Conservation (phyloP, 106 monocot species). For the Chionographis japonica region DNA sequence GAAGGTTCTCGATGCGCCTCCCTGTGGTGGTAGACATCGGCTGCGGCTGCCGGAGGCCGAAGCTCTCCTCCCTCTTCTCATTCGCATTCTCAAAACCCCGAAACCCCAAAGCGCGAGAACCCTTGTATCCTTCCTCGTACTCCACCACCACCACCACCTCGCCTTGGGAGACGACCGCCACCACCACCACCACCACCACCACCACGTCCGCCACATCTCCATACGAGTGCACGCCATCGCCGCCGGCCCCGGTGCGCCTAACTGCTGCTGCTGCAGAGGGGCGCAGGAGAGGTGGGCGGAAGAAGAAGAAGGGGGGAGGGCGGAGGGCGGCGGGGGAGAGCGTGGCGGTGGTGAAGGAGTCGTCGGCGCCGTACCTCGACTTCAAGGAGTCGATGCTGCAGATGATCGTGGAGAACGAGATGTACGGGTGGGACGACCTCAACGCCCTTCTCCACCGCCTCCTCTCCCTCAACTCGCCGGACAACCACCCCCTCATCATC, state of each 20-base stretch:
- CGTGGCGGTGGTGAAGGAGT: constrained; percentile 22
- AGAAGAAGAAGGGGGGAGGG: neutral
- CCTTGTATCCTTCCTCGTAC: neutral
- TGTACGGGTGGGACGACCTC: constrained; percentile 18
- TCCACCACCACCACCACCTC: constrained; percentile 2
- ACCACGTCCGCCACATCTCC: no score
- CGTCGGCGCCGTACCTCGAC: constrained; percentile 17
- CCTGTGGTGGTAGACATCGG: constrained; percentile 19
- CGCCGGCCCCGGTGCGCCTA: no score
- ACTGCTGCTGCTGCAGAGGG: no score
- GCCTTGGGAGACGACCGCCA: neutral
- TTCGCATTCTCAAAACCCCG: neutral
- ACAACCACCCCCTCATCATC: constrained; percentile 34
- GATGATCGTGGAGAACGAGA: constrained; percentile 29
- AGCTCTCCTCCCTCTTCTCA: constrained; percentile 26
- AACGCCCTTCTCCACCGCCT: constrained; percentile 13
- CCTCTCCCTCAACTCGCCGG: constrained; percentile 24
- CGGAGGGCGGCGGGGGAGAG: neutral
- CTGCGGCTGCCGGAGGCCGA: constrained; percentile 23
- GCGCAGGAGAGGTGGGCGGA: neutral
- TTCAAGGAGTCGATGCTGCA: constrained; percentile 23
- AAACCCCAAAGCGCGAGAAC: neutral
- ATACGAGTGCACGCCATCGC: no score
- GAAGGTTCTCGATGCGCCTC: constrained; percentile 9
- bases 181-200: neutral